phyloP scores from a whole-genome alignment of 2,329 filamentous ascomycete species.

The Trichoderma breve region DNA sequence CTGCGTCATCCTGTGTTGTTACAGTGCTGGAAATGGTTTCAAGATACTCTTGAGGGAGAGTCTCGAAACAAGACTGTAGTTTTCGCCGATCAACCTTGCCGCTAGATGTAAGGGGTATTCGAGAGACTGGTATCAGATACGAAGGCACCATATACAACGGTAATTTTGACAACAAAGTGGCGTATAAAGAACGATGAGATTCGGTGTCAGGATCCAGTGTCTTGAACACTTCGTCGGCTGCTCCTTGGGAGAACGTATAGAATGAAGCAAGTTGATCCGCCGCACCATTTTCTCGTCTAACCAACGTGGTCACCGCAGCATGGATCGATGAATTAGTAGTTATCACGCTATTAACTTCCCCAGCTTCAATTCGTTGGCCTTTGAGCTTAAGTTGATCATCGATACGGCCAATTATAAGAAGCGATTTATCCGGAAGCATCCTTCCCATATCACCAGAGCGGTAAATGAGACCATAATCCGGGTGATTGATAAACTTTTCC shows the following conservation, averaged over 20 bases:
- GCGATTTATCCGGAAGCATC: constrained; percentile 71
- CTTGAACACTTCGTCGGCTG: constrained; percentile 29
- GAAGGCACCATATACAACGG: constrained; percentile 79
- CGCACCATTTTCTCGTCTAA: constrained; percentile 40
- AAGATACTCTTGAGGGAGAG: constrained; percentile 47
- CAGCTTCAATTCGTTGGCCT: constrained; percentile 75
- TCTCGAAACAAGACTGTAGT: constrained; percentile 49
- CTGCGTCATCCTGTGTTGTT: constrained; percentile 33
- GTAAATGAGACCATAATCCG: constrained; percentile 70
- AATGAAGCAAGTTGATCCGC: constrained; percentile 64
- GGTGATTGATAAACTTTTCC: constrained; percentile 67
- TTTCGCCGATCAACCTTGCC: constrained; percentile 67
- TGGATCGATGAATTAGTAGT: constrained; percentile 49
- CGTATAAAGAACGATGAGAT: constrained; percentile 49
- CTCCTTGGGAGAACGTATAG: constrained; percentile 51
- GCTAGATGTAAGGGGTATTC: constrained; percentile 68
- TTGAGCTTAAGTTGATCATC: constrained; percentile 82
- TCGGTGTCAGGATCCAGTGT: constrained; percentile 38
- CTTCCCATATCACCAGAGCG: constrained; percentile 79
- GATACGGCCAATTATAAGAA: constrained; percentile 69
- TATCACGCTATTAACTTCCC: constrained; percentile 67
- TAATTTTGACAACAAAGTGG: constrained; percentile 53
- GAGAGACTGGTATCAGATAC: constrained; percentile 66
- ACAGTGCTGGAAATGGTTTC: constrained; percentile 32
- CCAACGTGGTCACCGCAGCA: constrained; percentile 64